Conservation (phyloP, 495 filamentous ascomycete species). For the Apiosordaria backusii region DNA sequence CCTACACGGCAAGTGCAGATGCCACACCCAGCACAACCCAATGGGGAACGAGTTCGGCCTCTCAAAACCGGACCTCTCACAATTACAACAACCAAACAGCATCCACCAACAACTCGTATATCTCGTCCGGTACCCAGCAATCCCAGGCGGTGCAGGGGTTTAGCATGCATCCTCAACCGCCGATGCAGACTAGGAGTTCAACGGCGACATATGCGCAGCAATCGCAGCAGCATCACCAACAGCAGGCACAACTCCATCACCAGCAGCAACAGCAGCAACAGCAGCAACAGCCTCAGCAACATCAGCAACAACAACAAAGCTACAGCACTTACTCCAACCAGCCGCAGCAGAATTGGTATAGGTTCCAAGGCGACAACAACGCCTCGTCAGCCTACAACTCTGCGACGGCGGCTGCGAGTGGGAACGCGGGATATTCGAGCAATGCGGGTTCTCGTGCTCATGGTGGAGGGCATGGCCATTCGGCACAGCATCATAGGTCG, state of each 20-base stretch:
- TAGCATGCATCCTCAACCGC: slow-evolving; percentile 26
- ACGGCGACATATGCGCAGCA: slow-evolving; percentile 24
- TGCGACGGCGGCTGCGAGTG: slow-evolving; percentile 14
- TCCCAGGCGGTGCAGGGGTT: slow-evolving; percentile 27
- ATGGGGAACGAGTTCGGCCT: slow-evolving; percentile 21
- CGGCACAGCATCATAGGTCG: slow-evolving; percentile 22
- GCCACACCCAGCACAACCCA: slow-evolving; percentile 22
- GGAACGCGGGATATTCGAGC: slow-evolving; percentile 19
- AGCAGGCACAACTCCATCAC: slow-evolving; percentile 20
- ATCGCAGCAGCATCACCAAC: slow-evolving; percentile 24
- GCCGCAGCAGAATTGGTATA: slow-evolving; percentile 24
- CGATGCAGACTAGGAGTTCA: slow-evolving; percentile 20
- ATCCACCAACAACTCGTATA: slow-evolving; percentile 13
- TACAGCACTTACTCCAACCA: slow-evolving; percentile 15
- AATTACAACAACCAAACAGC: slow-evolving; percentile 25
- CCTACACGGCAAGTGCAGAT: slow-evolving; percentile 21
- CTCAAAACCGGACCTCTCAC: slow-evolving; percentile 22
- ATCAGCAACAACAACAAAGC: slow-evolving; percentile 18
- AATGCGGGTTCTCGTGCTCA: not conserved
- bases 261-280: slow-evolving; percentile 15
- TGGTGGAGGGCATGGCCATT: slow-evolving; percentile 9
- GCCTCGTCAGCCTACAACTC: slow-evolving; percentile 19
- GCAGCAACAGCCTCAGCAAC: slow-evolving; percentile 1
- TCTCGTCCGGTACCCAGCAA: slow-evolving; percentile 17
- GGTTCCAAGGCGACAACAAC: slow-evolving; percentile 14